Base-by-base conservation (phyloP, 352 stramenopile species). In the Phytophthora cryptogea region DNA sequence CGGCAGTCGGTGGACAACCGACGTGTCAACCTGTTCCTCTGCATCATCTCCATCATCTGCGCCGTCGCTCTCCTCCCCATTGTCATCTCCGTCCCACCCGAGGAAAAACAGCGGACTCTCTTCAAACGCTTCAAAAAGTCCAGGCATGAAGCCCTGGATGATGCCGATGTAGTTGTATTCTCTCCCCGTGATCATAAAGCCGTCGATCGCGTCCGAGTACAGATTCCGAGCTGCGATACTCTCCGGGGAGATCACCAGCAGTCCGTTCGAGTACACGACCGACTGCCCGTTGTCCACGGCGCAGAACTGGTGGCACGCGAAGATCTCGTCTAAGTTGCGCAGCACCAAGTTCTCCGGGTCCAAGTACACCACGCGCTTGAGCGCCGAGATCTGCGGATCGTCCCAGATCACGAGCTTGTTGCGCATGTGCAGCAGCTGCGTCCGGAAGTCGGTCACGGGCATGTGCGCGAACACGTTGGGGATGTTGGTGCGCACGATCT, bases 331-430 rank as follows among this genome's bases (percentile, higher is more conserved):
- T 35, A 93, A 39, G 42, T 93, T 93, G 41, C 74, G 78, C 52
- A 93, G 40, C 56, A 93, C 74, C 13, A 93, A 41, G 61, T 93
- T 93, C 67, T 93, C 84, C 16, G 78, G 80, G 40, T 93, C 84
- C 42, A 93, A 43, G 44, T 93, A 93, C 43, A 87, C 82, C 41
- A 93, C 65, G 32, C 84, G 82, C 67, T 87, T 78, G 27, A 92
- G 66, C 45, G 70, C 63, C 2, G 77, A 77, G 30, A 93, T 70
- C 55, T 72, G 66, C 13, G 83, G 75, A 32, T 92, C 80, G 57
- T 93, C 84, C 84, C 84, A 93, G 35, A 93, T 76, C 45, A 81
- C 82, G 31, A 91, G 63, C 46, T 91, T 93, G 60, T 93, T 93
- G 44, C 82, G 82, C 80, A 90, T 89, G 61, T 93, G 84, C 61